A percentile compares a stretch with the other conserved stretches of the same genome.
Conservation (phyloP, 2,329 filamentous ascomycete genomes). For the Lomentospora prolificans region DNA sequence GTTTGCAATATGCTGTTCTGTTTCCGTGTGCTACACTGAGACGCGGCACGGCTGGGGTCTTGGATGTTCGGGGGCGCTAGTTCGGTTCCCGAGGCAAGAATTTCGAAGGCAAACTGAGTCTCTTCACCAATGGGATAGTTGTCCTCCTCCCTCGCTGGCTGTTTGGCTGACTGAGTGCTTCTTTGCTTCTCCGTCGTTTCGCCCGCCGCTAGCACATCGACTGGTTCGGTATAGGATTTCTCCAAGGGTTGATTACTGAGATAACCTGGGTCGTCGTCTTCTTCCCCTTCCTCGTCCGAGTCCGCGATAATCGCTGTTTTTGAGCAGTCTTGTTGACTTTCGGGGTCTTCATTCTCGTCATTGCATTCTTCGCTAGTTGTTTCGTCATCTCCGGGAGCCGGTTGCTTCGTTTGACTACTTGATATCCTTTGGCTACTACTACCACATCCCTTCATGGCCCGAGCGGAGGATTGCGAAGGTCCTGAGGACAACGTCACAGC, state of each 20-base stretch:
- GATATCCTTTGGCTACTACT: constrained; percentile 5
- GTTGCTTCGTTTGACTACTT: constrained; percentile 9
- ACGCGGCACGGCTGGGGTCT: background rate
- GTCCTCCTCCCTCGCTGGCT: background rate
- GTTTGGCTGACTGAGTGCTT: constrained; percentile 8
- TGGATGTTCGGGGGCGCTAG: constrained; percentile 7
- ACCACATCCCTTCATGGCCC: constrained; percentile 6
- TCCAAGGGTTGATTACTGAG: background rate
- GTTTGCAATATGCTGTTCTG: background rate
- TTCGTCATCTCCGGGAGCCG: constrained; percentile 5
- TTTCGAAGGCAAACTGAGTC: constrained; percentile 24
- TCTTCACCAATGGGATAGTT: constrained; percentile 20
- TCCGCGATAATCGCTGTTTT: constrained; percentile 33
- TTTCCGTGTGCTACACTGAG: background rate
- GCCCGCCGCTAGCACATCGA: background rate
- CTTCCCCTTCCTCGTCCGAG: constrained; percentile 34
- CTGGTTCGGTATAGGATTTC: background rate
- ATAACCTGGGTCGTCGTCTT: constrained; percentile 14
- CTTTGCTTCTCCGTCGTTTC: background rate
- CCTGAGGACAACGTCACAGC: background rate
- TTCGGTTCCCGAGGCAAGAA: constrained; percentile 19
- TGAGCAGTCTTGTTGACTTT: background rate
- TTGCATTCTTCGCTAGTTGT: background rate
- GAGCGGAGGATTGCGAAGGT: background rate
- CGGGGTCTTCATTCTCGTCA: background rate